Percentiles rank a stretch among this genome's conserved stretches.
phyloP scores from a whole-genome alignment of 768 basidiomycete species.

The Rhodotorula diobovata region DNA sequence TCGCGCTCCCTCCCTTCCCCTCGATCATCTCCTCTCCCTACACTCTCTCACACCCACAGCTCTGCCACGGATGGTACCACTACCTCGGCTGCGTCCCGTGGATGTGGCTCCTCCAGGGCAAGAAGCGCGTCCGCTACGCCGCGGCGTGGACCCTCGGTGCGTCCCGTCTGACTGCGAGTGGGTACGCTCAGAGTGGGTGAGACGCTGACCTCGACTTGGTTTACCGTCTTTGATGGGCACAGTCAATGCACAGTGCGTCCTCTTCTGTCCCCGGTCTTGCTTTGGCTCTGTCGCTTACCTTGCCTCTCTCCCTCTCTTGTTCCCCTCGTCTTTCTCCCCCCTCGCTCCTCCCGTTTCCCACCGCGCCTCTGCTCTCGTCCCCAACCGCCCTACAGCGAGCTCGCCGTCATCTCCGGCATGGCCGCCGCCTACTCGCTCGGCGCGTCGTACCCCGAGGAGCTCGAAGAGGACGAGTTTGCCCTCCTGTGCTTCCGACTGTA shows the following conservation, averaged over 20 bases:
- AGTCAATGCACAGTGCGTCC: slow-evolving; percentile 44
- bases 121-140: slow-evolving; percentile 46
- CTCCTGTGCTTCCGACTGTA: slow-evolving; percentile 47
- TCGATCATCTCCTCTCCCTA: too few relatives aligned
- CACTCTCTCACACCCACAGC: slow-evolving; percentile 31
- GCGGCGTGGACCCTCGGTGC: slow-evolving; percentile 49
- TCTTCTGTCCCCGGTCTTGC: too few relatives aligned
- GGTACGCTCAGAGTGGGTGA: too few relatives aligned
- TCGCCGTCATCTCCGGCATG: slow-evolving; percentile 47
- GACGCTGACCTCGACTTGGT: too few relatives aligned
- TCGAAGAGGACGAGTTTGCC: slow-evolving; percentile 49
- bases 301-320: too few relatives aligned
- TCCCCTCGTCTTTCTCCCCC: background rate
- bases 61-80: slow-evolving; percentile 46
- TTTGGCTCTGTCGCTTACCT: too few relatives aligned
- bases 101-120: slow-evolving; percentile 48
- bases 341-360: background rate
- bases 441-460: slow-evolving; percentile 49
- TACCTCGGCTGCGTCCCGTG: slow-evolving; percentile 47
- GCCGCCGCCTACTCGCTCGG: slow-evolving; percentile 51
- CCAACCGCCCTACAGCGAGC: slow-evolving; percentile 36
- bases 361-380: too few relatives aligned
- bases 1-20: background rate
- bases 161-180: background rate
- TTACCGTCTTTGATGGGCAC: background rate